These are phyloP conservation scores for Phylloporus arenicola DNA, from an alignment of 768 basidiomycete species.

Conservation along the genomic window DNA sequence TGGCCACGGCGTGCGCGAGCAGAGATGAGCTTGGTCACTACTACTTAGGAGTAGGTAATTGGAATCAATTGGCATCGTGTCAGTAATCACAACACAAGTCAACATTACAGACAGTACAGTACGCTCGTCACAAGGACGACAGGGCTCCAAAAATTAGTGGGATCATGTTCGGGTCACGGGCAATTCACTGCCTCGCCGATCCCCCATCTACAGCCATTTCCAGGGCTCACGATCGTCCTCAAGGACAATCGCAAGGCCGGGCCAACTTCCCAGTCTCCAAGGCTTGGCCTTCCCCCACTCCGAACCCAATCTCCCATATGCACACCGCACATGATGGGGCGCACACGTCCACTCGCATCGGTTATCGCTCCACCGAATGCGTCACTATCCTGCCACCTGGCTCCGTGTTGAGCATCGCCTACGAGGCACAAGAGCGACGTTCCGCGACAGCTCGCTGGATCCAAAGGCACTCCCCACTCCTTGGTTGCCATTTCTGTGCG, in stretches of 20 bases:
- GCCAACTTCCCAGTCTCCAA: slow-evolving; percentile 38
- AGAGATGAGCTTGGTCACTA: not conserved
- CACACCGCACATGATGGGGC: slow-evolving; percentile 22
- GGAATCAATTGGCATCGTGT: slow-evolving; percentile 4
- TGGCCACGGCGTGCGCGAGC: slow-evolving; percentile 3
- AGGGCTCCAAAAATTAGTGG: slow-evolving; percentile 26
- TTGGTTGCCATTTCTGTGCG: slow-evolving; percentile 30
- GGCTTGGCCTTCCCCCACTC: slow-evolving; percentile 37
- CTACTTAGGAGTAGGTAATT: not conserved
- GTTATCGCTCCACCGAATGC: slow-evolving; percentile 34
- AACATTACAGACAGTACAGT: slow-evolving; percentile 11
- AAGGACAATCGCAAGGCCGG: slow-evolving; percentile 12
- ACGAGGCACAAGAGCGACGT: not conserved
- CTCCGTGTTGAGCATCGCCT: slow-evolving; percentile 13
- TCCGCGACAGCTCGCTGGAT: slow-evolving; percentile 29
- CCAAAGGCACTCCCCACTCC: slow-evolving; percentile 12
- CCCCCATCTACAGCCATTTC: slow-evolving; percentile 18
- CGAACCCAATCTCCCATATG: slow-evolving; percentile 17
- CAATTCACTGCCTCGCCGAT: slow-evolving; percentile 25
- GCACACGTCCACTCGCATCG: slow-evolving; percentile 31
- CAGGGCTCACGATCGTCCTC: slow-evolving; percentile 14
- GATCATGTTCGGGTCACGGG: slow-evolving; percentile 24
- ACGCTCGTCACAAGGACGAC: slow-evolving; percentile 26
- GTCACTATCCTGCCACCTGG: slow-evolving; percentile 24
- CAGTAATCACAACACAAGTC: slow-evolving; percentile 20